Conservation (phyloP, 371 early-diverging fungal genomes). For the Phascolomyces articulosus region DNA sequence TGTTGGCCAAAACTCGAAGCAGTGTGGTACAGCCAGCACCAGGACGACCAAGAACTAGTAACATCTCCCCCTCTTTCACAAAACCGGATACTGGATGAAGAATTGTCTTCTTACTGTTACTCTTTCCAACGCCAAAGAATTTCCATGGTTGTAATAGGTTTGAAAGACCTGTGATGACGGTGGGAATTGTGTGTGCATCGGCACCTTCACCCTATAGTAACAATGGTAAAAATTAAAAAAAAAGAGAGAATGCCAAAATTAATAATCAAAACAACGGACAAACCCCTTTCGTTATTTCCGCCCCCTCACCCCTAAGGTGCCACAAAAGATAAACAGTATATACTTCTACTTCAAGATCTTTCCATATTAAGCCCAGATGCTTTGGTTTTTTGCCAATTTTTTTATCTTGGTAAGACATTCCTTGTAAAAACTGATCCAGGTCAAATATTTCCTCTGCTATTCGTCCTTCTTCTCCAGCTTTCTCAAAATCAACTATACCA, state of each 20-base stretch:
- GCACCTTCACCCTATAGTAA: slow-evolving; percentile 35
- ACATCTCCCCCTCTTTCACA: slow-evolving; percentile 70
- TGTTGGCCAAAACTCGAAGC: slow-evolving; percentile 66
- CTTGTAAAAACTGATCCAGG: slow-evolving; percentile 34
- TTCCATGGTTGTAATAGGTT: slow-evolving; percentile 33
- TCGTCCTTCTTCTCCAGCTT: slow-evolving; percentile 21
- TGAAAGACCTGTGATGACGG: slow-evolving; percentile 21
- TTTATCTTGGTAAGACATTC: slow-evolving; percentile 3
- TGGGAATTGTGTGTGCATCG: slow-evolving; percentile 40
- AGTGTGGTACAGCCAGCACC: slow-evolving; percentile 74
- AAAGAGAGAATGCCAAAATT: not conserved
- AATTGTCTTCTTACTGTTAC: slow-evolving; percentile 29
- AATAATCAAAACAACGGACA: not conserved
- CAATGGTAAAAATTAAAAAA: too few species aligned
- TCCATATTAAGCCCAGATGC: slow-evolving; percentile 54
- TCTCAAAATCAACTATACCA: not conserved
- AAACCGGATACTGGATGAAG: slow-evolving; percentile 62
- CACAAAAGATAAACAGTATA: not conserved
- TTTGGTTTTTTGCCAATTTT: slow-evolving; percentile 31
- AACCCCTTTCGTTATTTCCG: not conserved
- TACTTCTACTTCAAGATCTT: slow-evolving; percentile 41
- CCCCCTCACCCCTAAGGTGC: too few species aligned
- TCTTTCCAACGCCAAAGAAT: slow-evolving; percentile 17
- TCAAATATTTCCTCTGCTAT: slow-evolving; percentile 30
- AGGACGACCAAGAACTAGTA: slow-evolving; percentile 72